Percentiles rank a stretch among this genome's conserved stretches.
Evolutionary conservation across 805 yeast species (phyloP).

Genomic region (Saccharomycopsis javanensis): DNA sequence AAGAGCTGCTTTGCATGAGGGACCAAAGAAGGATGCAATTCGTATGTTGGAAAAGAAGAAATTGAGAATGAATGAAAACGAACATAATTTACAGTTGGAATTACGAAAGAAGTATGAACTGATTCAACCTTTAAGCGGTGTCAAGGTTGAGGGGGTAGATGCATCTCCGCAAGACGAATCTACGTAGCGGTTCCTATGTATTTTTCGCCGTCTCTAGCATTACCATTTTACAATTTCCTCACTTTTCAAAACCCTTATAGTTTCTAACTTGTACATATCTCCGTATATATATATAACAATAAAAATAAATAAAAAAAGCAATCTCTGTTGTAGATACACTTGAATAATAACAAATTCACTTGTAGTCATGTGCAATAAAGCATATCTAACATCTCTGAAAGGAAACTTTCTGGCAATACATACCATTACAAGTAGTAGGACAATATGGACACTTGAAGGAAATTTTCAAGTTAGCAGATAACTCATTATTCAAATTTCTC

Average conservation of each 20-base stretch:
- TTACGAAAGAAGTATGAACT: constrained; percentile 47
- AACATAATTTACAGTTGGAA: constrained; percentile 55
- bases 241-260: no score
- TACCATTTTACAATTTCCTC: no score
- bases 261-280: no score
- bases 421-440: constrained; percentile 38
- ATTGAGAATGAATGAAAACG: constrained; percentile 44
- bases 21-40: constrained; percentile 76
- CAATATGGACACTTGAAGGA: constrained; percentile 67
- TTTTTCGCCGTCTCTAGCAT: no score
- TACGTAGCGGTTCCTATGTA: not conserved
- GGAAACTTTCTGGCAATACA: constrained; percentile 35
- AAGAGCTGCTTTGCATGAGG: constrained; percentile 62
- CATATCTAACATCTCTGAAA: constrained; percentile 24
- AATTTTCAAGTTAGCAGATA: constrained; percentile 22
- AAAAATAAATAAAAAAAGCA: no score
- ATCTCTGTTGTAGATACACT: no score
- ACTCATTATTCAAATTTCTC: not conserved
- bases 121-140: constrained; percentile 56
- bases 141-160: constrained; percentile 5
- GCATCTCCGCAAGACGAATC: not conserved
- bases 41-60: constrained; percentile 46
- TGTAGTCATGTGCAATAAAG: no score
- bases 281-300: not conserved
- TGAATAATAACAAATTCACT: no score